phyloP scores from a whole-genome alignment of 495 filamentous ascomycete species.

The Xylaria flabelliformis region DNA sequence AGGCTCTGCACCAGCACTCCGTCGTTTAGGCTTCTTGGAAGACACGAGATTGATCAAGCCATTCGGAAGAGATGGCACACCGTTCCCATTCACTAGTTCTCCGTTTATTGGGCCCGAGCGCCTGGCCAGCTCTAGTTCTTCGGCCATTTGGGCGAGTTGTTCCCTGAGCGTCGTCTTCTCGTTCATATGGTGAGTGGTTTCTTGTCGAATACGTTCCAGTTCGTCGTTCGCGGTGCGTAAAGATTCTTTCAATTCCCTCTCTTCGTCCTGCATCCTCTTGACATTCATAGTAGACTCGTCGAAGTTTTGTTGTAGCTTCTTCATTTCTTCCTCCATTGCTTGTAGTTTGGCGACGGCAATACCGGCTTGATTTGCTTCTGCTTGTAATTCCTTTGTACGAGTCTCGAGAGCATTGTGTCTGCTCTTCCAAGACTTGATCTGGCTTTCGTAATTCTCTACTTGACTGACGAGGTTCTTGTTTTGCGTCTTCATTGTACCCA shows the following conservation, averaged over 20 bases:
- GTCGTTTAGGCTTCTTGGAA: conserved; percentile 94
- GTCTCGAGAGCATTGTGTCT: conserved; percentile 91
- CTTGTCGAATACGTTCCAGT: conserved; percentile 73
- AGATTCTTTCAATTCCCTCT: conserved; percentile 77
- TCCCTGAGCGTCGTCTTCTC: conserved; percentile 85
- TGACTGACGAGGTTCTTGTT: conserved; percentile 89
- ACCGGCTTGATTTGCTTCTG: conserved; percentile 96
- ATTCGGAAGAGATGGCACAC: conserved; percentile 60
- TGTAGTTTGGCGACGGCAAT: conserved; percentile 87
- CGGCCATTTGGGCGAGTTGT: conserved; percentile 87
- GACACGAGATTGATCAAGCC: conserved; percentile 96
- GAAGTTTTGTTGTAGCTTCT: conserved; percentile 82
- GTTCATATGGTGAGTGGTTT: conserved; percentile 72
- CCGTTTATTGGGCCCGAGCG: conserved; percentile 67
- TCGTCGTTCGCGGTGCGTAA: conserved; percentile 77
- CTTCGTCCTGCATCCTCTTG: conserved; percentile 93
- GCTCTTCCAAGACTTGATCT: conserved; percentile 92
- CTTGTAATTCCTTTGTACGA: conserved; percentile 89
- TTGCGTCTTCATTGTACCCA: conserved; percentile 89
- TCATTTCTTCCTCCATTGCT: conserved; percentile 94
- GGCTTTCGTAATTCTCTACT: conserved; percentile 94
- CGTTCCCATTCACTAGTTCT: conserved; percentile 72
- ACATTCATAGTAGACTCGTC: conserved; percentile 85
- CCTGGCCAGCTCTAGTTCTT: conserved; percentile 88
- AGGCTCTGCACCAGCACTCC: conserved; percentile 90